Percentiles rank a stretch among this genome's conserved stretches.
Evolutionary conservation across 1,139 yeast genomes (phyloP).

Genomic region (Blastobotrys indianensis): DNA sequence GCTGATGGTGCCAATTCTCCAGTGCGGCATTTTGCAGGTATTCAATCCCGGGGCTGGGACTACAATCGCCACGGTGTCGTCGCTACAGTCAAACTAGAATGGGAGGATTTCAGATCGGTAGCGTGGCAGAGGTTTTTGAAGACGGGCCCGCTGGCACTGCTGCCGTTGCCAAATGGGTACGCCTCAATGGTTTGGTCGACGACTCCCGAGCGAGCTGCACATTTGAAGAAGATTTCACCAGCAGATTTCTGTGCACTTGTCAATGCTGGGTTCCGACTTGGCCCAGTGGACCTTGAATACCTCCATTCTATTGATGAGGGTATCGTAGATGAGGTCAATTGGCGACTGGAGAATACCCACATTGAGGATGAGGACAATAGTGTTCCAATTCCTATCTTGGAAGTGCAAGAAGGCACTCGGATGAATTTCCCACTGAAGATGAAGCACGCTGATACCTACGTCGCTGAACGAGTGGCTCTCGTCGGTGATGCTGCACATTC

Average conservation of each 20-base stretch:
- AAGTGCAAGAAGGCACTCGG: conserved; percentile 57
- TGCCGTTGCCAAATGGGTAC: conserved; percentile 79
- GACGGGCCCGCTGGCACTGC: conserved; percentile 87
- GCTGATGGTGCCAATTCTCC: conserved; percentile 97
- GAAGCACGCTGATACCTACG: conserved; percentile 87
- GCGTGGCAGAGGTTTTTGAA: conserved; percentile 95
- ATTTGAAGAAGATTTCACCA: conserved; percentile 53
- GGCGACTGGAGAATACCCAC: conserved; percentile 52
- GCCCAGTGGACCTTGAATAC: conserved; percentile 71
- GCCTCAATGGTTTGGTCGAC: conserved; percentile 94
- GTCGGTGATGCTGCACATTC: conserved; percentile 99
- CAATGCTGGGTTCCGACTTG: conserved; percentile 80
- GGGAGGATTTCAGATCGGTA: conserved; percentile 59
- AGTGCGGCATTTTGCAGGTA: conserved; percentile 73
- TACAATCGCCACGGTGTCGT: conserved; percentile 87
- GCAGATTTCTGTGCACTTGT: conserved; percentile 63
- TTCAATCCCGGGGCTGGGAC: conserved; percentile 88
- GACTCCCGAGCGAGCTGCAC: conserved; percentile 65
- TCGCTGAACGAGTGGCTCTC: conserved; percentile 76
- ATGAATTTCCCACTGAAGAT: conserved; percentile 86
- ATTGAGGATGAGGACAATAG: conserved; percentile 43
- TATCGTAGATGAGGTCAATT: conserved; percentile 48
- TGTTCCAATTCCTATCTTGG: conserved; percentile 61
- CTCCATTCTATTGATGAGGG: conserved; percentile 48
- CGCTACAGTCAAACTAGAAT: conserved; percentile 71